phyloP scores from a whole-genome alignment of 169 alveolate species.

The Cryptosporidium parvum region DNA sequence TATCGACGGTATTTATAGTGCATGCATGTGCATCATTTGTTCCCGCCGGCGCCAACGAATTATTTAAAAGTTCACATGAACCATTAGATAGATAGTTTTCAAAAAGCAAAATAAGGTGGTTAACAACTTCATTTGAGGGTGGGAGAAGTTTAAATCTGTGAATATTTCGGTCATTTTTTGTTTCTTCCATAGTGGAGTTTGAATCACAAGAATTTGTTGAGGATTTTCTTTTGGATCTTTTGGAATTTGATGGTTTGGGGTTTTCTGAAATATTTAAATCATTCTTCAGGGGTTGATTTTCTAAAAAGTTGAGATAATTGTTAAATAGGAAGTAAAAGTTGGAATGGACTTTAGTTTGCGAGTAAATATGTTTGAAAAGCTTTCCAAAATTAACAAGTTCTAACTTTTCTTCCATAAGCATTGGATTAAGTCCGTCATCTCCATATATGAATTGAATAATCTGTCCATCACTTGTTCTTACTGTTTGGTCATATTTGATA shows the following conservation, averaged over 20 bases:
- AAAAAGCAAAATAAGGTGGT: background rate
- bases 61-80: background rate
- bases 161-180: background rate
- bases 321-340: constrained; percentile 31
- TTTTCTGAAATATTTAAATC: background rate
- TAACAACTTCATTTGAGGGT: constrained; percentile 3
- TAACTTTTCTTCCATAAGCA: constrained; percentile 87
- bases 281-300: background rate
- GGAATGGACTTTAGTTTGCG: constrained; percentile 44
- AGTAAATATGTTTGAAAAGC: constrained; percentile 78
- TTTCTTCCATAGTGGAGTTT: background rate
- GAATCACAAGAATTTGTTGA: background rate
- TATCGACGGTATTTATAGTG: background rate
- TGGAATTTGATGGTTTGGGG: background rate
- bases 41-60: background rate
- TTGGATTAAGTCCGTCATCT: constrained; percentile 96
- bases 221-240: background rate
- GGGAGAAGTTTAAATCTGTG: constrained; percentile 3
- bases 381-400: constrained; percentile 84
- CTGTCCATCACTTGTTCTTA: constrained; percentile 95
- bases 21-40: background rate
- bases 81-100: constrained; percentile 21
- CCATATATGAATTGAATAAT: constrained; percentile 98
- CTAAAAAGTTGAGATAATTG: background rate
- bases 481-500: constrained; percentile 95